Evolutionary conservation across 257 asterid species (phyloP).

Genomic region (Voacanga thouarsii): DNA sequence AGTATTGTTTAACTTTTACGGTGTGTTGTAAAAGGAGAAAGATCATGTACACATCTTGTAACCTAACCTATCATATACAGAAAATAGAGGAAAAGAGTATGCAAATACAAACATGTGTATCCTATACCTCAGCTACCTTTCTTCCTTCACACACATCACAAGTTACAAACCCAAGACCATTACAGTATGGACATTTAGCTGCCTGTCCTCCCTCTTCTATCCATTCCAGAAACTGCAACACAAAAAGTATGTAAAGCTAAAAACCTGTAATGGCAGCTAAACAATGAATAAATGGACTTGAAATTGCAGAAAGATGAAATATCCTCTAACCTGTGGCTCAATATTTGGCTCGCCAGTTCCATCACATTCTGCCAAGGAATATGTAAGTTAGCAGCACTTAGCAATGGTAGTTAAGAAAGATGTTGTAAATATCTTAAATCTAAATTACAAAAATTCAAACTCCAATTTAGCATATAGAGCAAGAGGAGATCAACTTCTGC

Average conservation of each 20-base stretch:
- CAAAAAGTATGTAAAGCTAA: not conserved
- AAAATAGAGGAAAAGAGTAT: not conserved
- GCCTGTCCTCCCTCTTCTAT: constrained; percentile 84
- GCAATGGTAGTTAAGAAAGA: not conserved
- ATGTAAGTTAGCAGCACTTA: constrained; percentile 9
- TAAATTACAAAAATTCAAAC: not conserved
- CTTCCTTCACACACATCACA: constrained; percentile 71
- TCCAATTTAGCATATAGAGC: not conserved
- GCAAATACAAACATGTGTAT: not conserved
- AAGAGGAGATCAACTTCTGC: not conserved
- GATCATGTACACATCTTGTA: not conserved
- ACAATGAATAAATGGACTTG: not conserved
- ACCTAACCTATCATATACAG: not conserved
- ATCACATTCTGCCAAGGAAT: constrained; percentile 71
- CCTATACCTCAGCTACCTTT: constrained; percentile 27
- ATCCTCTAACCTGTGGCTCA: constrained; percentile 72
- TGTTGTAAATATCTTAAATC: not conserved
- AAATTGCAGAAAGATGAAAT: not conserved
- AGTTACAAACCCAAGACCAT: constrained; percentile 57
- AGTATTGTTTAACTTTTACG: not conserved
- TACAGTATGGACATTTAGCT: constrained; percentile 78
- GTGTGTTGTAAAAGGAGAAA: not conserved
- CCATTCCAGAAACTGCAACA: constrained; percentile 89
- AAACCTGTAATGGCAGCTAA: not conserved
- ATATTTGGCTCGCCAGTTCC: constrained; percentile 97